phyloP scores from a whole-genome alignment of 345 rosid genomes.

The Euphorbia tirucalli region DNA sequence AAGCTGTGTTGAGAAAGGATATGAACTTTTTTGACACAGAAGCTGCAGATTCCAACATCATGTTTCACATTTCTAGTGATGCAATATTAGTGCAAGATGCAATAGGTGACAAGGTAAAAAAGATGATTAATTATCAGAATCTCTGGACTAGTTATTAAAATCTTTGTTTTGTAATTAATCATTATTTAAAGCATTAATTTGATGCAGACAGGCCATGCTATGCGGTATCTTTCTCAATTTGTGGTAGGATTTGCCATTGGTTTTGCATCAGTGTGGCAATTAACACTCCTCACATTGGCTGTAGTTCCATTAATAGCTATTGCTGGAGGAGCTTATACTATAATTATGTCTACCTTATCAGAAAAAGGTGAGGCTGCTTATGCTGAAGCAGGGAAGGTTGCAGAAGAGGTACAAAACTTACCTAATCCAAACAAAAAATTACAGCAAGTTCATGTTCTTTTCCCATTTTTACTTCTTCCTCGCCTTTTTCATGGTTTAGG shows the following conservation, averaged over 20 bases:
- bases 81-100: conserved; percentile 90
- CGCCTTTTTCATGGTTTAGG: conserved; percentile 32
- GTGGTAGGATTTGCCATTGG: conserved; percentile 60
- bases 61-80: conserved; percentile 72
- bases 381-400: conserved; percentile 75
- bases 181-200: no score
- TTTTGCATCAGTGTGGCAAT: conserved; percentile 73
- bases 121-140: no score
- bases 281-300: conserved; percentile 76
- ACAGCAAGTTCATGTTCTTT: no score
- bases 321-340: conserved; percentile 70
- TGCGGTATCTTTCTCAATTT: conserved; percentile 72
- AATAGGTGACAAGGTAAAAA: conserved; percentile 87
- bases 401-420: conserved; percentile 56
- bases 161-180: no score
- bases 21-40: conserved; percentile 69
- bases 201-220: conserved; percentile 69
- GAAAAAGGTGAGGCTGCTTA: conserved; percentile 80
- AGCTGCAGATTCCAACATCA: conserved; percentile 64
- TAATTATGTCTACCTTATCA: conserved; percentile 67
- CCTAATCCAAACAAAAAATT: no score
- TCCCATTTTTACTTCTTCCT: background rate
- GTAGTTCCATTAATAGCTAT: conserved; percentile 81
- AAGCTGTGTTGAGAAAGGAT: conserved; percentile 56
- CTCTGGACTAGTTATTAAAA: no score